These are phyloP conservation scores for Lachancea sp. DNA, from an alignment of 805 yeast genomes.

Conservation along the genomic window DNA sequence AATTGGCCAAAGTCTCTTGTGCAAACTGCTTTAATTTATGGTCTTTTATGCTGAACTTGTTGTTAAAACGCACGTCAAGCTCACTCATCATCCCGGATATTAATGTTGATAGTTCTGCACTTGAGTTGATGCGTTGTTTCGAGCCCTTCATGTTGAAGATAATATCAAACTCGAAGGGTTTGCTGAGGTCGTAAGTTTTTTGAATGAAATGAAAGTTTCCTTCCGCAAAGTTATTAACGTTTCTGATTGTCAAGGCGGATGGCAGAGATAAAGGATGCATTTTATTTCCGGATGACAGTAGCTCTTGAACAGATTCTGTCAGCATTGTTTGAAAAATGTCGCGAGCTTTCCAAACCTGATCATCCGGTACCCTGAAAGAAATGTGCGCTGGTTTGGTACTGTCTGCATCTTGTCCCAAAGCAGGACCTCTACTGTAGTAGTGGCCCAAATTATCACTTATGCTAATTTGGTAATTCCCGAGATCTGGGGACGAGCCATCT, in stretches of 20 bases:
- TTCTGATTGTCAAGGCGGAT: slow-evolving; percentile 48
- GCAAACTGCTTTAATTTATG: slow-evolving; percentile 52
- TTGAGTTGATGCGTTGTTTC: slow-evolving; percentile 35
- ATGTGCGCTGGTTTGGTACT: slow-evolving; percentile 58
- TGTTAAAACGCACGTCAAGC: slow-evolving; percentile 41
- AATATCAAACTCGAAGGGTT: slow-evolving; percentile 62
- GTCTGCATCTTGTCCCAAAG: slow-evolving; percentile 43
- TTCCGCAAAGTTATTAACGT: slow-evolving; percentile 45
- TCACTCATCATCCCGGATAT: slow-evolving; percentile 21
- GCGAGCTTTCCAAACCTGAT: slow-evolving; percentile 67
- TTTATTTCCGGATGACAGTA: slow-evolving; percentile 28
- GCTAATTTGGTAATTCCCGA: slow-evolving; percentile 58
- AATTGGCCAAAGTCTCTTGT: slow-evolving; percentile 69
- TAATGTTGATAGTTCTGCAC: slow-evolving; percentile 16
- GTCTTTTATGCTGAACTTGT: slow-evolving; percentile 43
- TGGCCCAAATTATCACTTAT: slow-evolving; percentile 49
- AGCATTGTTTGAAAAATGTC: slow-evolving; percentile 67
- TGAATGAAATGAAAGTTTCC: slow-evolving; percentile 82
- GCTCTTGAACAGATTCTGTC: slow-evolving; percentile 56
- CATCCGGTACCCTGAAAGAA: slow-evolving; percentile 65
- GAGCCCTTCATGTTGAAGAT: slow-evolving; percentile 47
- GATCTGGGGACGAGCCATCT: slow-evolving; percentile 51
- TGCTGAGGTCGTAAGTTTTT: slow-evolving; percentile 59
- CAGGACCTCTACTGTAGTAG: slow-evolving; percentile 20
- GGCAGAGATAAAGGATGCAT: slow-evolving; percentile 34